Evolutionary conservation across 805 yeast species (phyloP).

Genomic region (Schwanniomyces pseudopolymorphus): DNA sequence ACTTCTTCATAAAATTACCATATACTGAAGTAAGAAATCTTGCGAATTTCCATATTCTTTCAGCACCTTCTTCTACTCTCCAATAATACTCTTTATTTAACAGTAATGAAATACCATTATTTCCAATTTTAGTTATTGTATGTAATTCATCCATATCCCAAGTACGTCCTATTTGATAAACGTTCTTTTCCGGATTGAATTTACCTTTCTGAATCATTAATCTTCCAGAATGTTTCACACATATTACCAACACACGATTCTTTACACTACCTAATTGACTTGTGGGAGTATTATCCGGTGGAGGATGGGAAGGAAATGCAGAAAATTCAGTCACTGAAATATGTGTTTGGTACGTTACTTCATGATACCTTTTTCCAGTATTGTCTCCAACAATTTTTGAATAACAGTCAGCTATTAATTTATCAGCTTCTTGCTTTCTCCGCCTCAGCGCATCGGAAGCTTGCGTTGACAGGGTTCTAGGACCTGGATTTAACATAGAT

Average conservation of each 20-base stretch:
- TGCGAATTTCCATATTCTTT: slow-evolving; percentile 34
- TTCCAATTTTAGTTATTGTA: slow-evolving; percentile 51
- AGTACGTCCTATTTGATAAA: slow-evolving; percentile 87
- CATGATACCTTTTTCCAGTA: slow-evolving; percentile 22
- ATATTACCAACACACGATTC: slow-evolving; percentile 57
- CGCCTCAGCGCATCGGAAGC: slow-evolving; percentile 3
- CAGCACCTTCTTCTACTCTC: slow-evolving; percentile 45
- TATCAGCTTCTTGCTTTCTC: slow-evolving; percentile 25
- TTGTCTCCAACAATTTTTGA: slow-evolving; percentile 25
- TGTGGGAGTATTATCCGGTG: slow-evolving; percentile 56
- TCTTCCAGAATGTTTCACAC: slow-evolving; percentile 64
- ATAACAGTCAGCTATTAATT: slow-evolving; percentile 38
- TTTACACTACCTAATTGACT: slow-evolving; percentile 43
- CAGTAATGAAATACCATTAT: slow-evolving; percentile 56
- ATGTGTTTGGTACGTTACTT: slow-evolving; percentile 66
- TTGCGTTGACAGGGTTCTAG: background rate
- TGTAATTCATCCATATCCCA: slow-evolving; percentile 81
- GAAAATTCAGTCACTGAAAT: slow-evolving; percentile 74
- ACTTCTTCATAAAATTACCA: slow-evolving; percentile 35
- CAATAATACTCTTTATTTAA: slow-evolving; percentile 84
- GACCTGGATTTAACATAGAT: background rate
- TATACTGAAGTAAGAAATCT: slow-evolving; percentile 31
- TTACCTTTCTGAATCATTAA: slow-evolving; percentile 83
- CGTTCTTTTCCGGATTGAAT: slow-evolving; percentile 62
- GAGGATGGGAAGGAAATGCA: slow-evolving; percentile 64